phyloP scores from a whole-genome alignment of 805 yeast species.

The Metschnikowia gruessii region DNA sequence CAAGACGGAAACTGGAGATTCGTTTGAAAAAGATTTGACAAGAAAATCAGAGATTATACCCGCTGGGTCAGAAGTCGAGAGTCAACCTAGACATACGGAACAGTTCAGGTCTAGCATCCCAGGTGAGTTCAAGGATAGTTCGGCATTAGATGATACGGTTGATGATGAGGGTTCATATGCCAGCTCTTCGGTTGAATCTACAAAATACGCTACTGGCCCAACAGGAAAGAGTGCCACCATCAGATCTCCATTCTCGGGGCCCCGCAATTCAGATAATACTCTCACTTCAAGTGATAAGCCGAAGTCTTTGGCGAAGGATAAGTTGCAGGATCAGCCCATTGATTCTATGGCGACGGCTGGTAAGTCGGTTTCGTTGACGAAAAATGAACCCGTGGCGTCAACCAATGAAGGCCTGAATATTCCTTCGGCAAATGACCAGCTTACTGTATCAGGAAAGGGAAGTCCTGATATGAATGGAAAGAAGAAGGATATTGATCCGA shows the following conservation, averaged over 20 bases:
- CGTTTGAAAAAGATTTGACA: background rate
- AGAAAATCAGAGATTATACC: too few species aligned
- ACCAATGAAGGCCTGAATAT: background rate
- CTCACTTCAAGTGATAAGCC: background rate
- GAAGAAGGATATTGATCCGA: too few species aligned
- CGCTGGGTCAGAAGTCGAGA: background rate
- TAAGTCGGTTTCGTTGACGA: background rate
- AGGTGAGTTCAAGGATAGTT: background rate
- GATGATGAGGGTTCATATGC: background rate
- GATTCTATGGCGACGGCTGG: background rate
- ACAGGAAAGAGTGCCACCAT: background rate
- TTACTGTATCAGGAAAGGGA: too few species aligned
- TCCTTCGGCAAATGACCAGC: too few species aligned
- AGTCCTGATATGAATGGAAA: too few species aligned
- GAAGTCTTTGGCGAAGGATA: background rate
- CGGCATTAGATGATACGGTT: background rate
- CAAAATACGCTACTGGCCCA: background rate
- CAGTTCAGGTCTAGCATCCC: background rate
- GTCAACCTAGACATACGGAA: background rate
- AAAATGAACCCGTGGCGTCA: background rate
- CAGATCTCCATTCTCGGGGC: background rate
- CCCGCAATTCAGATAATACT: background rate
- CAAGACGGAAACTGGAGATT: background rate
- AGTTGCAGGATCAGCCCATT: background rate
- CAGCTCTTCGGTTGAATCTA: slow-evolving; percentile 1